A percentile compares a stretch with the other conserved stretches of the same genome.
Conservation (phyloP, 176 grass and related monocot genomes). For the Dendrocalamus sinicus region DNA sequence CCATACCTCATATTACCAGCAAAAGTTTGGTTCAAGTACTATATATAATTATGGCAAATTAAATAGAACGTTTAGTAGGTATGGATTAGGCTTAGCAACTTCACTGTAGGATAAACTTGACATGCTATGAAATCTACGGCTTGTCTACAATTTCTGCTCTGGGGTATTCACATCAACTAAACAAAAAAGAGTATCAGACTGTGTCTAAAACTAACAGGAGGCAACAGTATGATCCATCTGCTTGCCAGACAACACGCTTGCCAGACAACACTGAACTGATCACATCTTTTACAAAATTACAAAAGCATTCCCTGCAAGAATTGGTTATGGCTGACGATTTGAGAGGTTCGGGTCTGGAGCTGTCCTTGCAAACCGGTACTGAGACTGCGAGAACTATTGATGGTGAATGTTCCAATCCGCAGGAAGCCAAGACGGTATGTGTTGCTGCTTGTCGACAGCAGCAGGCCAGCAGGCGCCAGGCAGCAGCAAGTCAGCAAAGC, state of each 20-base stretch:
- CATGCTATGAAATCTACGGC: slow-evolving; percentile 16
- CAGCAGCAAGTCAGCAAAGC: too few relatives aligned
- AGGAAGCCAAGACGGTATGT: slow-evolving; percentile 76
- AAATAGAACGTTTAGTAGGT: slow-evolving; percentile 36
- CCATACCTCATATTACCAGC: not conserved
- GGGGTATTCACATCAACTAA: not conserved
- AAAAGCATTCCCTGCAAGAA: slow-evolving; percentile 72
- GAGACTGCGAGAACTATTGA: slow-evolving; percentile 39
- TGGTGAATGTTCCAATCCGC: slow-evolving; percentile 58
- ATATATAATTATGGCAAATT: slow-evolving; percentile 4
- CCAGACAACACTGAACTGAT: slow-evolving; percentile 42
- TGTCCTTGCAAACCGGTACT: slow-evolving; percentile 59
- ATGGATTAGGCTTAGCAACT: slow-evolving; percentile 36
- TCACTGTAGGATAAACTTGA: not conserved
- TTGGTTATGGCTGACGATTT: slow-evolving; percentile 26
- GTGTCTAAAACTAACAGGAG: slow-evolving; percentile 27
- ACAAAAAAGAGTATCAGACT: slow-evolving; percentile 8
- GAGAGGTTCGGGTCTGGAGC: not conserved
- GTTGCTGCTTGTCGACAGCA: slow-evolving; percentile 39
- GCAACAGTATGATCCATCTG: slow-evolving; percentile 29
- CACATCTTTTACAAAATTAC: slow-evolving; percentile 56
- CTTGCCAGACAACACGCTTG: slow-evolving; percentile 37
- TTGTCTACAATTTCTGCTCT: slow-evolving; percentile 6
- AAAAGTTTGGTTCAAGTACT: slow-evolving; percentile 30
- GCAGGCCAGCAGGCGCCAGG: too few relatives aligned